Base-by-base conservation (phyloP, 2,329 filamentous ascomycete genomes). In the Aspergillus sojae region DNA sequence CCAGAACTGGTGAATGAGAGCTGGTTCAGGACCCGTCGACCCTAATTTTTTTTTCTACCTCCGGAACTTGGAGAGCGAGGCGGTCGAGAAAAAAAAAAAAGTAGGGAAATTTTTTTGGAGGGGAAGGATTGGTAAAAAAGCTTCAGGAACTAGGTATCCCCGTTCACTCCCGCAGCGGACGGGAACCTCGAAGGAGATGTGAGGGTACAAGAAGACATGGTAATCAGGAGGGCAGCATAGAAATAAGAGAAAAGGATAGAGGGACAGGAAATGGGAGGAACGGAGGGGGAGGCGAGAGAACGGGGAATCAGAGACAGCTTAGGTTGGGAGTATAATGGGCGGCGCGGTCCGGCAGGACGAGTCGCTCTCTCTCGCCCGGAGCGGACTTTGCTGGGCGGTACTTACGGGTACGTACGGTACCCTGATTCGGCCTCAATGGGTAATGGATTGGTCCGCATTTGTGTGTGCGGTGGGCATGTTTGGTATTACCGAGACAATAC, bases 91-190 rank as follows among this genome's bases (percentile, higher is more conserved):
- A 67, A 39, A 50, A 28, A 28, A 60, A 67, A 39, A 50, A 60
- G 57, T 54, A 63, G 57, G 68, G 68, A 67, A 72, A 70, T 69
- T 73, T 73, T 71, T 68, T 71, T 69, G 68, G 57, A 64, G 66
- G 57, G 64, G 57, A 60, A 61, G 58, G 62, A 64, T 50, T 60
- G 63, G 62, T 52, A 64, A 57, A 58, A 60, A 67, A 62, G 39
- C 53, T 62, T 56, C 34, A 68, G 58, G 58, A 64, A 71, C 71
- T 75, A 78, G 70, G 74, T 79, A 67, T 77, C 72, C 74, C 74
- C 76, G 73, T 79, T 81, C 77, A 82, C 76, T 78, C 78, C 80
- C 79, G 78, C 73, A 70, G 71, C 68, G 74, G 77, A 79, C 77
- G 78, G 78, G 77, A 75, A 74, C 73, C 71, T 73, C 64, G 68